Conservation (phyloP, 306 rosid genomes). For the Ormosia emarginata region DNA sequence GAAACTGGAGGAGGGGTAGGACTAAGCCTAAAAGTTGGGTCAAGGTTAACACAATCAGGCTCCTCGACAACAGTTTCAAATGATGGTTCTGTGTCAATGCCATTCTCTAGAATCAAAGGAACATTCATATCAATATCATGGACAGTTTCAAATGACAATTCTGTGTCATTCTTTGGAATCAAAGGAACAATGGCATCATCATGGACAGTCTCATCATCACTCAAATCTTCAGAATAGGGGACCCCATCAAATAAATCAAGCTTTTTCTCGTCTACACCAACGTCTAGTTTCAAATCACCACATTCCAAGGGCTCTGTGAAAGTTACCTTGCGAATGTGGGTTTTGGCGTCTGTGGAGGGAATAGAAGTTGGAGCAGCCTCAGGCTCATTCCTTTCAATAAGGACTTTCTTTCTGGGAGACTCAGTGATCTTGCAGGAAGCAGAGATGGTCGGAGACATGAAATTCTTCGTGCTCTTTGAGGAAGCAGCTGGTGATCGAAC, state of each 20-base stretch:
- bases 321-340: slow-evolving; percentile 42
- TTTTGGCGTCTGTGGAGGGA: slow-evolving; percentile 41
- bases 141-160: slow-evolving; percentile 14
- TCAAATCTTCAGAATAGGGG: slow-evolving; percentile 19
- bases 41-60: slow-evolving; percentile 60
- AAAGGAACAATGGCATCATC: neutral
- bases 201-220: slow-evolving; percentile 2
- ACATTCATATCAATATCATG: neutral
- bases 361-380: slow-evolving; percentile 37
- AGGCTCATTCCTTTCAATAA: slow-evolving; percentile 64
- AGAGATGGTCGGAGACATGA: slow-evolving; percentile 89
- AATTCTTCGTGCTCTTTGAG: slow-evolving; percentile 54
- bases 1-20: slow-evolving; percentile 47
- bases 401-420: slow-evolving; percentile 72
- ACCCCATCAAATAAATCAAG: slow-evolving; percentile 11
- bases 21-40: slow-evolving; percentile 68
- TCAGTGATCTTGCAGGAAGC: slow-evolving; percentile 66
- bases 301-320: slow-evolving; percentile 34
- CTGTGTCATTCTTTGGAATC: slow-evolving; percentile 12
- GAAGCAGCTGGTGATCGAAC: slow-evolving; percentile 57
- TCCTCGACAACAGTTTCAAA: slow-evolving; percentile 30
- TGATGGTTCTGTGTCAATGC: neutral
- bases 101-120: slow-evolving; percentile 7
- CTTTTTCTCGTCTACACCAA: neutral
- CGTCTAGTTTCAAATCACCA: neutral